These are phyloP conservation scores for Pseudogymnoascus sp. DNA, from an alignment of 2,329 filamentous ascomycete species.

Conservation along the genomic window DNA sequence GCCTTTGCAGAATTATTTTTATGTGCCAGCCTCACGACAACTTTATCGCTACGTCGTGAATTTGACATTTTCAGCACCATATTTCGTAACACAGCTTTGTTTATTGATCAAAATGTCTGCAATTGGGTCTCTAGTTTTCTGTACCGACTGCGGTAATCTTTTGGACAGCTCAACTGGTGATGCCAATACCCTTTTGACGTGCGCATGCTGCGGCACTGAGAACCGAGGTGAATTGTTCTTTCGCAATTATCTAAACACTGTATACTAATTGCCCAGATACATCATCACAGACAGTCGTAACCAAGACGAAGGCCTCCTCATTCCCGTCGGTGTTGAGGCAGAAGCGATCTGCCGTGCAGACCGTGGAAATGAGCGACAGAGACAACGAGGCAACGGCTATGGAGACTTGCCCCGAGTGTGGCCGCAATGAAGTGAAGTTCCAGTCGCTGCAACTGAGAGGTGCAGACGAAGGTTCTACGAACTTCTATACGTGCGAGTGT, in stretches of 20 bases:
- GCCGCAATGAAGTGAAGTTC: slow-evolving; percentile 72
- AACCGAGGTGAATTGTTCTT: slow-evolving; percentile 59
- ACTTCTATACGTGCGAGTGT: slow-evolving; percentile 85
- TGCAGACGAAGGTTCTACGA: slow-evolving; percentile 89
- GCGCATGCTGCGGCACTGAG: slow-evolving; percentile 76
- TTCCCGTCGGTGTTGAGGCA: slow-evolving; percentile 86
- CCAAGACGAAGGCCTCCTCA: slow-evolving; percentile 76
- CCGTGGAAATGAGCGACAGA: slow-evolving; percentile 67
- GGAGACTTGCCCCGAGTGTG: slow-evolving; percentile 73
- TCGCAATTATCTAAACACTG: slow-evolving; percentile 8
- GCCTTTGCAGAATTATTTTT: slow-evolving; percentile 9
- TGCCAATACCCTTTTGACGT: slow-evolving; percentile 66
- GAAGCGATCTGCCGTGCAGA: slow-evolving; percentile 79
- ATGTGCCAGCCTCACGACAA: neutral
- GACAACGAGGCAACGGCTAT: slow-evolving; percentile 62
- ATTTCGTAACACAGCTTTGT: neutral
- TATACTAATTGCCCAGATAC: slow-evolving; percentile 46
- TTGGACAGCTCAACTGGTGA: slow-evolving; percentile 73
- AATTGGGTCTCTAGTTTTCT: slow-evolving; percentile 87
- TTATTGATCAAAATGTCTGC: slow-evolving; percentile 58
- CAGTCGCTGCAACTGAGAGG: slow-evolving; percentile 78
- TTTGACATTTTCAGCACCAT: neutral
- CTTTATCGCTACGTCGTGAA: slow-evolving; percentile 5
- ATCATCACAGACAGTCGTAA: slow-evolving; percentile 66
- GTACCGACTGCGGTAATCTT: slow-evolving; percentile 84